A percentile compares a stretch with the other conserved stretches of the same genome.
These are phyloP conservation scores for Aspergillus ibericus DNA, from an alignment of 2,329 filamentous ascomycete genomes.

Conservation along the genomic window DNA sequence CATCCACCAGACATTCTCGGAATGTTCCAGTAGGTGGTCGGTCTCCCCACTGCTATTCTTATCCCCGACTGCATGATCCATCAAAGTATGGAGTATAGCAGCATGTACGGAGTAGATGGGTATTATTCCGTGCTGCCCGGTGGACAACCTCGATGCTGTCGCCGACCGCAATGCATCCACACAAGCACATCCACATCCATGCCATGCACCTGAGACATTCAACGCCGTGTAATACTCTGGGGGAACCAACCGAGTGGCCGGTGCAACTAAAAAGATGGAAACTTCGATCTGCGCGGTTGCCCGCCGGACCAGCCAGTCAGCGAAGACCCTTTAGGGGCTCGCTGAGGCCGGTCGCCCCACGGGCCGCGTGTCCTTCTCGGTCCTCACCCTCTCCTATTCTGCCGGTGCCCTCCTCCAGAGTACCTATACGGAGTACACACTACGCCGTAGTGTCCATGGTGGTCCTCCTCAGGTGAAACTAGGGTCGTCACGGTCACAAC, in stretches of 20 bases:
- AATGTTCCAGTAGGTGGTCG: slow-evolving; percentile 8
- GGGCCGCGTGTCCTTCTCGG: slow-evolving; percentile 28
- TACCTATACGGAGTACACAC: too few species aligned
- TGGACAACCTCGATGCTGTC: too few species aligned
- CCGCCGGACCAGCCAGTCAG: slow-evolving; percentile 21
- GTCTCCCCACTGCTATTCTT: background rate
- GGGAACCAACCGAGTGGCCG: background rate
- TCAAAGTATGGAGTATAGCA: background rate
- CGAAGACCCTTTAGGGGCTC: slow-evolving; percentile 1
- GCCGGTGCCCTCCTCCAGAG: background rate
- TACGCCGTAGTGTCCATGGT: background rate
- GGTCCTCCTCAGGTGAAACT: background rate
- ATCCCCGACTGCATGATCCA: background rate
- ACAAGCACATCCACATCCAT: background rate
- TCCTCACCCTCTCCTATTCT: slow-evolving; percentile 13
- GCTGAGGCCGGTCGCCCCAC: slow-evolving; percentile 18
- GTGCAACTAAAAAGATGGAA: slow-evolving; percentile 4
- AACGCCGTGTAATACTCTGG: background rate
- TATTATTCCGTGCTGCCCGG: too few species aligned
- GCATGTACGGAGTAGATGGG: too few species aligned
- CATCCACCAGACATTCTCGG: slow-evolving; percentile 1
- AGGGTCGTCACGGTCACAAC: background rate
- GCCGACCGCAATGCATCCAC: background rate
- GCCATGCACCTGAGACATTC: background rate
- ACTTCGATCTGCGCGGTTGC: slow-evolving; percentile 19